Base-by-base conservation (phyloP, 495 filamentous ascomycete species). In the Aspergillus haitiensis region DNA sequence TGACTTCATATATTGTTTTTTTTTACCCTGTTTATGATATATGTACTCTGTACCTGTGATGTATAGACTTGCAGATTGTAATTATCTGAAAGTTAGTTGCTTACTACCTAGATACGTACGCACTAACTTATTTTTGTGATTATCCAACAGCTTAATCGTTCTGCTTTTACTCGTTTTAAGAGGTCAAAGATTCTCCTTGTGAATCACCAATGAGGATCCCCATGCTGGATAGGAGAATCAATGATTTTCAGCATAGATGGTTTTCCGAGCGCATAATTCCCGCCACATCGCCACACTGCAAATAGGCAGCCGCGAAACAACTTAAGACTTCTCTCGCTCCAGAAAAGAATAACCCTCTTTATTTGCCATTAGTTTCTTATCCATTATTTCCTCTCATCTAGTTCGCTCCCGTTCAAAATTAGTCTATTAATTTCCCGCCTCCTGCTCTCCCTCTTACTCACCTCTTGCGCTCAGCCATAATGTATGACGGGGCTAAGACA, bases 201-300 rank as follows among this genome's bases (percentile, higher is more conserved):
- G 16, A 15, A n/a, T 21, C 15, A 47, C 44, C 44, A 47, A 47
- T 47, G 15, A 18, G 44, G 27, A 18, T 21, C 4, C 6, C 4
- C 6, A 47, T 27, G 44, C 16, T 15, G 44, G 16, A 18, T 3
- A 21, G 39, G 44, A 47, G 16, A 18, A 47, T 21, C 54, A 21
- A 34, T 50, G 45, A 50, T 39, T 13, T 50, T 40, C 55, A 37
- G 33, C 55, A 48, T 33, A 44, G 54, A 47, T 47, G 44, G 21
- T 44, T 45, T 32, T 36, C 52, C 27, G 31, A 49, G 33, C 33
- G 27, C 48, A 59, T 37, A 7, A 7, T 18, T 44, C 40, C 48
- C 57, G 57, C 57, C 57, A 59, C 57, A 59, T 51, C 37, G 57
- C 57, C 58, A 54, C 58, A 54, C 50, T 42, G 32, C 58, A 35